Evolutionary conservation across 2,329 filamentous ascomycete genomes (phyloP).

Genomic region (Coleophoma crateriformis): DNA sequence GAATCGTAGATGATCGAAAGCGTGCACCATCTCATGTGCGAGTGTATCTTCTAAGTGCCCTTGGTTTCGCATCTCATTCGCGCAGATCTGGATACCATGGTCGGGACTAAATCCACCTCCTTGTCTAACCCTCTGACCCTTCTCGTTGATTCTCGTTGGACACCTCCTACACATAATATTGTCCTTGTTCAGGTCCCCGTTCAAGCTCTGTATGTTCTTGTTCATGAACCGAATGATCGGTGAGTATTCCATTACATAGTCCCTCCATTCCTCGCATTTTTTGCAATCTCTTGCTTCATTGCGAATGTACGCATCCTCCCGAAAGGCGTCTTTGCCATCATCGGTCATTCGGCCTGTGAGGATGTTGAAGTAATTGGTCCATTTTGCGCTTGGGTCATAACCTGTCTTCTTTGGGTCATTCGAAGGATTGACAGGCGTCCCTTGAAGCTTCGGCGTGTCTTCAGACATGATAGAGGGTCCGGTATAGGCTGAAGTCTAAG

Average conservation of each 20-base stretch:
- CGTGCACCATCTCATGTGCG: conserved; percentile 96
- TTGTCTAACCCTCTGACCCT: conserved; percentile 47
- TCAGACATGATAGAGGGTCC: not conserved
- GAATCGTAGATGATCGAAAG: conserved; percentile 88
- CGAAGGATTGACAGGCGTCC: conserved; percentile 4
- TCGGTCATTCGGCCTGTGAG: conserved; percentile 66
- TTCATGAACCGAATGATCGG: conserved; percentile 84
- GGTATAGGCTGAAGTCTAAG: conserved; percentile 2
- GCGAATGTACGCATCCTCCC: conserved; percentile 66
- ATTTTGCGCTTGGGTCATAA: conserved; percentile 57
- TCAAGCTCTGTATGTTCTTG: conserved; percentile 73
- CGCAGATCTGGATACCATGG: conserved; percentile 86
- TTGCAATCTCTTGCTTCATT: conserved; percentile 75
- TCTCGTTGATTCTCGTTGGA: conserved; percentile 44
- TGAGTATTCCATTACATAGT: conserved; percentile 79
- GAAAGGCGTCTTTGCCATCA: conserved; percentile 70
- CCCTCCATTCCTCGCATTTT: conserved; percentile 74
- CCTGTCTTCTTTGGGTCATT: conserved; percentile 58
- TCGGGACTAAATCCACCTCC: conserved; percentile 81
- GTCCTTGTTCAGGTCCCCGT: conserved; percentile 63
- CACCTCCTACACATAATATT: conserved; percentile 85
- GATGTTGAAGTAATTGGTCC: conserved; percentile 83
- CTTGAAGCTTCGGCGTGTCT: not conserved
- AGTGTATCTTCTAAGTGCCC: conserved; percentile 89
- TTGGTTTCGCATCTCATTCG: conserved; percentile 78